These are phyloP conservation scores for Onygenales sp. DNA, from an alignment of 2,329 filamentous ascomycete species.

Conservation along the genomic window DNA sequence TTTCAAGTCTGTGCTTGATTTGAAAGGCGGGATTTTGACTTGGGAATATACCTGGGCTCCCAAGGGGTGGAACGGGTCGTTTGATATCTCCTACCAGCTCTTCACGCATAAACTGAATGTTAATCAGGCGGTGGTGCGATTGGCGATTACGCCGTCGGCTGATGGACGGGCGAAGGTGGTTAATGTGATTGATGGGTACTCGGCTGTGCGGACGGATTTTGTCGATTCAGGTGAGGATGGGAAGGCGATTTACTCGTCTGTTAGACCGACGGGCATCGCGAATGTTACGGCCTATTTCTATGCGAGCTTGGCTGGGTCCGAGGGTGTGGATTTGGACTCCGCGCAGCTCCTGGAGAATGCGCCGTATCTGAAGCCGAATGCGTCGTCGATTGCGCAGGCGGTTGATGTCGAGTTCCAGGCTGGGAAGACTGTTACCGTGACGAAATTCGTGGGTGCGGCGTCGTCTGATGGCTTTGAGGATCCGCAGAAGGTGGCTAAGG, in stretches of 20 bases:
- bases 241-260: conserved; percentile 53
- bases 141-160: conserved; percentile 47
- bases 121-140: conserved; percentile 51
- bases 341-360: conserved; percentile 36
- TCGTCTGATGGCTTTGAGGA: conserved; percentile 58
- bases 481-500: conserved; percentile 45
- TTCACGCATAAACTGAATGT: conserved; percentile 55
- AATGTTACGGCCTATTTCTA: conserved; percentile 56
- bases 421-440: conserved; percentile 46
- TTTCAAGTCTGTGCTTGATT: conserved; percentile 53
- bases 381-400: conserved; percentile 56
- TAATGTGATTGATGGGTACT: conserved; percentile 58
- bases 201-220: conserved; percentile 56
- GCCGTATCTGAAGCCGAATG: conserved; percentile 45
- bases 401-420: conserved; percentile 44
- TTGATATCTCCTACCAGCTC: conserved; percentile 55
- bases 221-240: conserved; percentile 47
- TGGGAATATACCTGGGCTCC: conserved; percentile 63
- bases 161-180: conserved; percentile 50
- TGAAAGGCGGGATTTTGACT: conserved; percentile 51
- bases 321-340: conserved; percentile 33
- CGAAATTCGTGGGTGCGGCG: conserved; percentile 60
- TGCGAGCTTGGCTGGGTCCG: conserved; percentile 31
- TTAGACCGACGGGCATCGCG: conserved; percentile 51
- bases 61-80: conserved; percentile 33